A percentile compares a stretch with the other conserved stretches of the same genome.
Evolutionary conservation across 2,329 filamentous ascomycete species (phyloP).

Genomic region (Rhinocladiella mackenziei): DNA sequence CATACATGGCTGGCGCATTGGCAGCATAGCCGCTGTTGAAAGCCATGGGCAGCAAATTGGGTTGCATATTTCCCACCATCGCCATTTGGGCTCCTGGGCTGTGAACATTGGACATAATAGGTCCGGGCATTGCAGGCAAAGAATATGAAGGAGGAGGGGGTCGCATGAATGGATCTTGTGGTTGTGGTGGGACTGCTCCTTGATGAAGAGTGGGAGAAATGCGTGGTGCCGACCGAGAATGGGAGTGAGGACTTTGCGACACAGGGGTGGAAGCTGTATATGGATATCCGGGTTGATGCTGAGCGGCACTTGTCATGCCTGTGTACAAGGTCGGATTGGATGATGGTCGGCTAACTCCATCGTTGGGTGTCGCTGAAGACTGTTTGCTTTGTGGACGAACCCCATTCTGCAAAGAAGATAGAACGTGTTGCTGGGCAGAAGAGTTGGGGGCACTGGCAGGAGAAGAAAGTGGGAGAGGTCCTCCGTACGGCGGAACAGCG

Average conservation of each 20-base stretch:
- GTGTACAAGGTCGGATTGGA: constrained; percentile 57
- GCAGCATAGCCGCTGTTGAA: constrained; percentile 60
- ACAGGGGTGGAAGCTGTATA: constrained; percentile 51
- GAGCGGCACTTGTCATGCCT: constrained; percentile 39
- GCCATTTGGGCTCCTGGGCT: constrained; percentile 69
- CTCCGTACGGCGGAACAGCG: constrained; percentile 29
- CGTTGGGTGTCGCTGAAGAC: constrained; percentile 23
- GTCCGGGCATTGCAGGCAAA: constrained; percentile 60
- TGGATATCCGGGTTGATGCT: constrained; percentile 47
- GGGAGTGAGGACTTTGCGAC: constrained; percentile 44
- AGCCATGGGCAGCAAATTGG: constrained; percentile 51
- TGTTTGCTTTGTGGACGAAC: constrained; percentile 24
- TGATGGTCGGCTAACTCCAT: constrained; percentile 43
- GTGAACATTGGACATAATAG: constrained; percentile 73
- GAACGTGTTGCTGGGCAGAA: constrained; percentile 25
- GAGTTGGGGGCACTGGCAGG: constrained; percentile 27
- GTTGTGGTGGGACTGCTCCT: constrained; percentile 16
- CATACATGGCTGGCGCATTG: constrained; percentile 59
- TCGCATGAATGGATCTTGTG: constrained; percentile 36
- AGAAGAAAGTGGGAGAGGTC: constrained; percentile 17
- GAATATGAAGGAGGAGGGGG: constrained; percentile 51
- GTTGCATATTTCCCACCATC: constrained; percentile 59
- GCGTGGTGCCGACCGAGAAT: constrained; percentile 38
- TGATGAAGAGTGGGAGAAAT: constrained; percentile 56
- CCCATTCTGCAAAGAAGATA: constrained; percentile 15